phyloP scores from a whole-genome alignment of 1,284 basidiomycete species.

The Sphaerobolus stellatus region DNA sequence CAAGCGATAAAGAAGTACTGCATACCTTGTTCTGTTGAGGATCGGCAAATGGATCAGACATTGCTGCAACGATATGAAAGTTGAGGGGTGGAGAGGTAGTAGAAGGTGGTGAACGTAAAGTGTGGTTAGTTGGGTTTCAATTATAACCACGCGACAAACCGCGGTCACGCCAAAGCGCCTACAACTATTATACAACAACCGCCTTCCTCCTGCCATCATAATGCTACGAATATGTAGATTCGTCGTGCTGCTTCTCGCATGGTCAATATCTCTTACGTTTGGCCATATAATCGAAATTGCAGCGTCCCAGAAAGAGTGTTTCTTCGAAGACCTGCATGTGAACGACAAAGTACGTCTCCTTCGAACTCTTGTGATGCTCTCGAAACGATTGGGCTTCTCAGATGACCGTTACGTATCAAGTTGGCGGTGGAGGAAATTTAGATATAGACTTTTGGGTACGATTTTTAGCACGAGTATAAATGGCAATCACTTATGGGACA shows the following conservation, averaged over 20 bases:
- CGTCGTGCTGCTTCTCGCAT: constrained; percentile 35
- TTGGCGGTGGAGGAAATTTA: constrained; percentile 92
- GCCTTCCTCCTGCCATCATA: constrained; percentile 23
- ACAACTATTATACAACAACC: constrained; percentile 1
- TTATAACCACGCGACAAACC: constrained; percentile 12
- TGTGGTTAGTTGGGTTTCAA: constrained; percentile 34
- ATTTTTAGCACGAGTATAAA: constrained; percentile 14
- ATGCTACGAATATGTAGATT: constrained; percentile 23
- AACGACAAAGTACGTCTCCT: constrained; percentile 78
- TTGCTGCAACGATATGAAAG: constrained; percentile 29
- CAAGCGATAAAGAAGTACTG: constrained; percentile 19
- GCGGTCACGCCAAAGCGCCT: constrained; percentile 2
- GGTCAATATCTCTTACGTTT: constrained; percentile 42
- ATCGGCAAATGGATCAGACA: constrained; percentile 60
- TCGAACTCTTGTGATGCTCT: constrained; percentile 12
- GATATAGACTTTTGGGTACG: constrained; percentile 95
- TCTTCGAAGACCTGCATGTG: constrained; percentile 94
- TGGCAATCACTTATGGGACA: neutral
- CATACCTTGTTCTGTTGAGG: constrained; percentile 69
- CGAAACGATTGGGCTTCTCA: constrained; percentile 33
- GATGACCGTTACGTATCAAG: constrained; percentile 99
- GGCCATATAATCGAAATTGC: constrained; percentile 71
- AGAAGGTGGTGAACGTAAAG: constrained; percentile 32
- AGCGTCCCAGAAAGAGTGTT: constrained; percentile 90
- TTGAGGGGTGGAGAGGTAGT: constrained; percentile 20